These are phyloP conservation scores for Suillus fuscotomentosus DNA, from an alignment of 768 basidiomycete genomes.

Conservation along the genomic window DNA sequence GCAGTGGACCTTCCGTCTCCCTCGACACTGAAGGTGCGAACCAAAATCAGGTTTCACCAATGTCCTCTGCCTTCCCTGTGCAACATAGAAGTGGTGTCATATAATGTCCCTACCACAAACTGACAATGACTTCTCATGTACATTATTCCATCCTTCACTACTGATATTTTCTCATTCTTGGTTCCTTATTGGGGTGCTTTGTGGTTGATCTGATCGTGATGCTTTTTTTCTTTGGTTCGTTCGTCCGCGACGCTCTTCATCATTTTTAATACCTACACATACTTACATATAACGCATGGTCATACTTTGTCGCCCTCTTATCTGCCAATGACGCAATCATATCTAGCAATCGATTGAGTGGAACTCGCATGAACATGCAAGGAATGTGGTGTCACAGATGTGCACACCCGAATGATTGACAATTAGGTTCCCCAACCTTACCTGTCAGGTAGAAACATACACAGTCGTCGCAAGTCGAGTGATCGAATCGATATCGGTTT, in stretches of 20 bases:
- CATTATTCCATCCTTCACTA: conserved; percentile 22
- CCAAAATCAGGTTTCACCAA: conserved; percentile 62
- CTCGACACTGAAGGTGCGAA: conserved; percentile 39
- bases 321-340: not conserved
- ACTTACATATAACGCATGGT: conserved; percentile 2
- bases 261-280: conserved; percentile 4
- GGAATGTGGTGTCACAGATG: not conserved
- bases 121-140: conserved; percentile 8
- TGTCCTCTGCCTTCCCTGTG: conserved; percentile 80
- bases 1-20: conserved; percentile 23
- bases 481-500: not conserved
- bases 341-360: not conserved
- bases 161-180: conserved; percentile 17
- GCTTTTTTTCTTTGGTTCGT: conserved; percentile 24
- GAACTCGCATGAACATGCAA: not conserved
- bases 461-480: not conserved
- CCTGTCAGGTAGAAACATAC: not conserved
- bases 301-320: not conserved
- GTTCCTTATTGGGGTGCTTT: conserved; percentile 18
- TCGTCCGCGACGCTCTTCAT: conserved; percentile 26
- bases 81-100: conserved; percentile 20
- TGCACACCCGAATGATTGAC: not conserved
- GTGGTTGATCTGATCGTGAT: conserved; percentile 15
- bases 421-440: not conserved
- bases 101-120: conserved; percentile 11